Evolutionary conservation across 2,329 filamentous ascomycete genomes (phyloP).

Genomic region (Verticillium zaregamsianum): DNA sequence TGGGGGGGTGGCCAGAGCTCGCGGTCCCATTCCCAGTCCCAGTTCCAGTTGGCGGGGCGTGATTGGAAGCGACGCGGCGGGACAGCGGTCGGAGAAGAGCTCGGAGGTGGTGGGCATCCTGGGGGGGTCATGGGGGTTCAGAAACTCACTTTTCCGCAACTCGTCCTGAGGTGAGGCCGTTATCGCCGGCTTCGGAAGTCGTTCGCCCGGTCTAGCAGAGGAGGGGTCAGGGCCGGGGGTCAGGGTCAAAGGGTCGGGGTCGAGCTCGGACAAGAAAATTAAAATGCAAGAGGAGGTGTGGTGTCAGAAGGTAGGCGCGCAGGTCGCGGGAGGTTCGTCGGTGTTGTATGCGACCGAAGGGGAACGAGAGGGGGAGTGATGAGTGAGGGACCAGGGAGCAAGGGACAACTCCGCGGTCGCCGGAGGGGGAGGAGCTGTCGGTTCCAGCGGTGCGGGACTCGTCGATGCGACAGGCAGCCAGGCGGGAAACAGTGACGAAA

Average conservation of each 20-base stretch:
- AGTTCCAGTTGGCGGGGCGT: background rate
- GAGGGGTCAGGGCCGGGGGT: background rate
- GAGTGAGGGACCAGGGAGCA: background rate
- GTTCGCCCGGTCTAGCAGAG: background rate
- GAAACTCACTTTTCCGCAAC: background rate
- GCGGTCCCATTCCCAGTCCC: too few relatives aligned
- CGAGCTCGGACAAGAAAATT: background rate
- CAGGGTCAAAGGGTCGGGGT: background rate
- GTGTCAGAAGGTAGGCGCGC: background rate
- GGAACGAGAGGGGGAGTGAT: background rate
- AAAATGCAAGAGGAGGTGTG: background rate
- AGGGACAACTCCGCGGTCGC: background rate
- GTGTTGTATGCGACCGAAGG: background rate
- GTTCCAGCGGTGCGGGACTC: background rate
- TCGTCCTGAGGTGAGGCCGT: background rate
- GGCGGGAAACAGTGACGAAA: background rate
- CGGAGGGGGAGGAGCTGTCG: background rate
- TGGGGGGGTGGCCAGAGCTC: background rate
- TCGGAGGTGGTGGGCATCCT: background rate
- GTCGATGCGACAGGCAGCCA: background rate
- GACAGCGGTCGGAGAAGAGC: background rate
- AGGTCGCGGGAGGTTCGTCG: background rate
- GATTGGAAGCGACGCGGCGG: background rate
- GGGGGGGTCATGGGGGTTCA: background rate
- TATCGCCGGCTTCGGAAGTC: background rate